Evolutionary conservation across 768 basidiomycete species (phyloP), one percentile per base, ranked within the genome.

Genomic region (Mycena capillaripes): DNA sequence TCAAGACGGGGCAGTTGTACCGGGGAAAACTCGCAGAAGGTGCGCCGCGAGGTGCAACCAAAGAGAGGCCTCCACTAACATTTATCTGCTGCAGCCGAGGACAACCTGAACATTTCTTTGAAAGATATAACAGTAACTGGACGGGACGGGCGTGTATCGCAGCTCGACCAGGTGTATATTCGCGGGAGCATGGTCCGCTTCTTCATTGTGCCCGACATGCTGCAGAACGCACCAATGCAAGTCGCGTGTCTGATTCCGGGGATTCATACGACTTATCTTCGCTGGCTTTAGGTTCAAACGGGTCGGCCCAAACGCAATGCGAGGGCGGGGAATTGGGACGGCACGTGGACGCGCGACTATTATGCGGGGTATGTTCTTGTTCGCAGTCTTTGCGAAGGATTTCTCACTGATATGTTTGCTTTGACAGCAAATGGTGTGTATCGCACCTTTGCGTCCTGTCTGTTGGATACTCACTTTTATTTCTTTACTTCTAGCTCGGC

Each of bases 141-240:
- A 64, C 92, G 98, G 63, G 98, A 99, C 87, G 98, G 98, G 29
- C 95, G 98, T 78, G 96, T 99, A 32, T 98, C 98, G 16, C 98
- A 99, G 81, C 88, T 99, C 60, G 98, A 99, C 85, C 97, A 98
- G 83, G 97, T 98, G 36, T 99, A 99, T 84, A 99, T 99, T 77
- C 89, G 98, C 77, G 98, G 98, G 69, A 97, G 96, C 81, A 98
- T 98, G 95, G 88, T 98, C 75, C 89, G 98, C 75, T 99, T 98
- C 87, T 97, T 99, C 85, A 98, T 99, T 82, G 98, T 99, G 25
- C 98, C 98, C 66, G 98, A 99, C 83, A 98, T 99, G 95, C 86
- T 99, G 76, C 95, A 98, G 81, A 99, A 99, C 81, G 98, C 98
- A 17, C 98, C 98, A 23, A 99, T 99, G 98, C 97, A 80, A 81